Evolutionary conservation across 2,329 filamentous ascomycete species (phyloP), one percentile per base, ranked within the genome.

Genomic region (Akanthomyces uredinophilus): DNA sequence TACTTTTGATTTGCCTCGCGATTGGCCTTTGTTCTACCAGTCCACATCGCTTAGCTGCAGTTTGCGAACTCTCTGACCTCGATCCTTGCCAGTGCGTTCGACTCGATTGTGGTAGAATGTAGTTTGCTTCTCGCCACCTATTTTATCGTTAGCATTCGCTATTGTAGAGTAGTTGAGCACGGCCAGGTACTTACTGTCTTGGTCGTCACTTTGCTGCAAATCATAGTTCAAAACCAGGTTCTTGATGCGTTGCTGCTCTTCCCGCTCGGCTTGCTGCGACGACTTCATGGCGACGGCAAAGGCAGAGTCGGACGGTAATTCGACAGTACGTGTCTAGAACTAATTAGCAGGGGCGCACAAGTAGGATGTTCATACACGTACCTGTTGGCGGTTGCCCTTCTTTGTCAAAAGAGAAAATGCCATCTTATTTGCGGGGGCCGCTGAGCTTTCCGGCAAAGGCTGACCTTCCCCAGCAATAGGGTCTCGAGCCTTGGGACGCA

Each of bases 201-300:
- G 78, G 66, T 92, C 88, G 71, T 96, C 91, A 68, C 81, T 88
- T 70, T 96, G 92, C 57, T 91, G 87, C 72, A 96, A 86, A 77
- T 99, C 95, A 72, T 97, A 96, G 75, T 97, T 98, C 68, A 99
- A 81, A 60, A 99, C 95, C 51, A 99, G 82, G 70, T 92, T 96
- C 80, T 99, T 99, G 85, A 99, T 99, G 65, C 95, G 90, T 74
- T 97, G 92, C 74, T 99, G 94, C 74, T 99, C 96, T 72, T 96
- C 95, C 59, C 90, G 89, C 73, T 98, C 94, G 3, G 92, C 94
- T 76, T 96, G 90, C 73, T 97, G 93, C 77, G 98, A 93, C 64
- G 86, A 92, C 73, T 92, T 95, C 92, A 99, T 95, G 49, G 95
- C 95, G 66, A 98, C 85, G 6, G 95, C 95, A 76, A 99, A 97